Percentiles rank a stretch among this genome's conserved stretches.
Evolutionary conservation across 1,284 basidiomycete species (phyloP).

Genomic region (Marasmius tenuissimus): DNA sequence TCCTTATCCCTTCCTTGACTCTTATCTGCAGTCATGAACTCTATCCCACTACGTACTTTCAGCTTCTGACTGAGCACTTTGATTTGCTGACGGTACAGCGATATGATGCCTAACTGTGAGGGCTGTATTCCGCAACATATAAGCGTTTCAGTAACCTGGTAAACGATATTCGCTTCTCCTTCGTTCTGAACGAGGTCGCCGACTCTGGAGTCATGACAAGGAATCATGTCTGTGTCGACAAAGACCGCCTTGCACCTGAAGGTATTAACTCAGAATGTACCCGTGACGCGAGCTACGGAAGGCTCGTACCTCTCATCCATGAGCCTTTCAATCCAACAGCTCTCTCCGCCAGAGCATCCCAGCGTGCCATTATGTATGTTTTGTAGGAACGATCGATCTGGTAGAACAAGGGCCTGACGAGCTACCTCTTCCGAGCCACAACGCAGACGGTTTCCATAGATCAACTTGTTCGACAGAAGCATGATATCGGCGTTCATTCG

Average conservation of each 20-base stretch:
- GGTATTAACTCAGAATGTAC: background rate
- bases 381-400: slow-evolving; percentile 41
- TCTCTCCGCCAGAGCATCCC: slow-evolving; percentile 26
- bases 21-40: slow-evolving; percentile 92
- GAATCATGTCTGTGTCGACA: slow-evolving; percentile 85
- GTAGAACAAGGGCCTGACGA: slow-evolving; percentile 56
- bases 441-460: slow-evolving; percentile 78
- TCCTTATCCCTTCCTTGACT: slow-evolving; percentile 98
- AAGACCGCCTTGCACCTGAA: slow-evolving; percentile 83
- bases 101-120: slow-evolving; percentile 84
- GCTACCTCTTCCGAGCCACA: slow-evolving; percentile 81
- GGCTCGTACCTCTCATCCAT: slow-evolving; percentile 60
- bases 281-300: background rate
- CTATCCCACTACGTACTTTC: slow-evolving; percentile 56
- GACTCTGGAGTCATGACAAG: slow-evolving; percentile 77
- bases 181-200: slow-evolving; percentile 91
- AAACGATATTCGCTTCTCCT: slow-evolving; percentile 68
- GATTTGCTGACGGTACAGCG: slow-evolving; percentile 93
- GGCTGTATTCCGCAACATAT: slow-evolving; percentile 64
- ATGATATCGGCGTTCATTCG: slow-evolving; percentile 98
- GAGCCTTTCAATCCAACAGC: slow-evolving; percentile 75
- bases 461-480: slow-evolving; percentile 86
- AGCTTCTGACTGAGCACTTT: slow-evolving; percentile 75
- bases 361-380: slow-evolving; percentile 35
- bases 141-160: slow-evolving; percentile 68